A percentile compares a stretch with the other conserved stretches of the same genome.
phyloP scores from a whole-genome alignment of 305 asterid genomes.

The Ilex paraguariensis region DNA sequence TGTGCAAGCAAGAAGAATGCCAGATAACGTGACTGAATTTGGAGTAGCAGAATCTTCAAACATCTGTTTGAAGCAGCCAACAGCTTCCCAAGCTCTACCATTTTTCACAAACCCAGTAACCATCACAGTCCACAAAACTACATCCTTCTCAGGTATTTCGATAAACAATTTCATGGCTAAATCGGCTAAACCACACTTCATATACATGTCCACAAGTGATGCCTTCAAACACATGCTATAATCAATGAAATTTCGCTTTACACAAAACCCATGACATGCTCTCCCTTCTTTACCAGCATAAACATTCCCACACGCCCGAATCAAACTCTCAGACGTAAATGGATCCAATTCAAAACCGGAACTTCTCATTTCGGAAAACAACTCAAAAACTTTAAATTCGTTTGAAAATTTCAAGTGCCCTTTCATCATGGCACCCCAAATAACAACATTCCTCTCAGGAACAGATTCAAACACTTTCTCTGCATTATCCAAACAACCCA shows the following conservation, averaged over 20 bases:
- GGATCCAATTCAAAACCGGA: neutral
- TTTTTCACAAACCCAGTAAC: neutral
- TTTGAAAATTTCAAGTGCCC: neutral
- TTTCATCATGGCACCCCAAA: constrained; percentile 1
- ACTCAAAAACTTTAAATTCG: neutral
- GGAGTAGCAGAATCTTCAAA: neutral
- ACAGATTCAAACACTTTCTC: neutral
- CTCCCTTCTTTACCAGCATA: neutral
- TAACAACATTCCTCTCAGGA: neutral
- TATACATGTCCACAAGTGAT: neutral
- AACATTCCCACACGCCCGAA: neutral
- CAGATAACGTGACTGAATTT: neutral
- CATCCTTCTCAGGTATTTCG: neutral
- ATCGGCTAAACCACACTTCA: neutral
- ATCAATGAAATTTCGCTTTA: neutral
- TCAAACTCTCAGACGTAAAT: neutral
- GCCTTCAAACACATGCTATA: neutral
- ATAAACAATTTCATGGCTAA: neutral
- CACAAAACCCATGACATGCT: neutral
- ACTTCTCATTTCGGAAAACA: neutral
- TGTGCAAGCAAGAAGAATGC: neutral
- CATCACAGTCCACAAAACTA: constrained; percentile 1
- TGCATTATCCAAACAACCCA: neutral
- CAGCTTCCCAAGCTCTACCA: neutral
- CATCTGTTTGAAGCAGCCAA: neutral